These are phyloP conservation scores for Fusarium tanahbumbuense DNA, from an alignment of 2,329 filamentous ascomycete genomes.

Conservation along the genomic window DNA sequence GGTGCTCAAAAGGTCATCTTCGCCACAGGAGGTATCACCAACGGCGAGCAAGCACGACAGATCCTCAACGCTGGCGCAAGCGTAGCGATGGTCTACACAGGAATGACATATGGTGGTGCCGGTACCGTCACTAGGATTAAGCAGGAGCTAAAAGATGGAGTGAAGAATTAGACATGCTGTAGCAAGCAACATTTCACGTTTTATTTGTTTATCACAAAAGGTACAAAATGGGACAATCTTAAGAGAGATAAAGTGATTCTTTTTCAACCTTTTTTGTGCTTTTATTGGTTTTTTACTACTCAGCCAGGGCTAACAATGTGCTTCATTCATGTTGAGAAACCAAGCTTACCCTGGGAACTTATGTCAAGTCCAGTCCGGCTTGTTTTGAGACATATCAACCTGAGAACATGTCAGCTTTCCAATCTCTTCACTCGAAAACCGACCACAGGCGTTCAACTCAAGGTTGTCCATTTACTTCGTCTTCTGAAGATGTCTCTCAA, in stretches of 20 bases:
- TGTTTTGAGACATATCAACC: background rate
- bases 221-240: conserved; percentile 5
- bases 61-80: conserved; percentile 90
- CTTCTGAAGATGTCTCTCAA: background rate
- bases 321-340: background rate
- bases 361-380: background rate
- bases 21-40: conserved; percentile 92
- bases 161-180: conserved; percentile 42
- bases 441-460: background rate
- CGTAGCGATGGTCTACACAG: conserved; percentile 92
- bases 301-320: background rate
- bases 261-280: background rate
- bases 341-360: background rate
- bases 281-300: background rate
- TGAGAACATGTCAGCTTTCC: background rate
- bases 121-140: conserved; percentile 75
- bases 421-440: background rate
- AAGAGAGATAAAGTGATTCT: background rate
- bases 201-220: conserved; percentile 35
- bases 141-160: conserved; percentile 66
- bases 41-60: conserved; percentile 83
- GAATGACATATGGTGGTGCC: conserved; percentile 71
- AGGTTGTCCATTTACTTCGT: background rate
- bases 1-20: conserved; percentile 81
- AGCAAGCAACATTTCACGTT: conserved; percentile 36